Conservation (phyloP, 164 flowering plant genomes). For the Saururus chinensis region DNA sequence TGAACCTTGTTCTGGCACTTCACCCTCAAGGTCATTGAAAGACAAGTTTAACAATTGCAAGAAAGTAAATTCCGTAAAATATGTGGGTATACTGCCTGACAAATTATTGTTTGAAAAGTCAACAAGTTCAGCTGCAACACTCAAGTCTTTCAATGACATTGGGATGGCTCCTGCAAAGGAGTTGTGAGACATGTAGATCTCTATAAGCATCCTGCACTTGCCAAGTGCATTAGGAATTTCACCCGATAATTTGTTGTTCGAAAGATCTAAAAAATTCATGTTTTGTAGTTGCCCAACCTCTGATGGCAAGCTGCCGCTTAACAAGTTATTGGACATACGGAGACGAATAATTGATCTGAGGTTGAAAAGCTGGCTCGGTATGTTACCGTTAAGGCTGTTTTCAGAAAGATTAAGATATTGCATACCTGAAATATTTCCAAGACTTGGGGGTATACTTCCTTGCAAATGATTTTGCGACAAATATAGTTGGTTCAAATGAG, state of each 20-base stretch:
- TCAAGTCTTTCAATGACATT: not conserved
- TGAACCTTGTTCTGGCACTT: not conserved
- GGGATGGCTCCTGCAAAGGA: slow-evolving; percentile 8
- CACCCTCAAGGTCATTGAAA: slow-evolving; percentile 4
- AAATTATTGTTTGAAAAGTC: not conserved
- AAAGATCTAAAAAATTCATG: not conserved
- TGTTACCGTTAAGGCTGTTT: slow-evolving; percentile 10
- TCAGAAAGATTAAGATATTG: not conserved
- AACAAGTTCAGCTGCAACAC: not conserved
- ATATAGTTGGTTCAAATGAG: not conserved
- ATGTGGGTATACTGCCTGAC: slow-evolving; percentile 3
- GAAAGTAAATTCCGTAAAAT: not conserved
- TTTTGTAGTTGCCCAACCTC: not conserved
- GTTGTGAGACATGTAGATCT: slow-evolving; percentile 1
- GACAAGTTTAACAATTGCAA: slow-evolving; percentile 1
- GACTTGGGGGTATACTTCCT: slow-evolving; percentile 8
- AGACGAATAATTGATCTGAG: slow-evolving; percentile 5
- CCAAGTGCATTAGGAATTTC: slow-evolving; percentile 8
- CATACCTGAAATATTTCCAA: slow-evolving; percentile 8
- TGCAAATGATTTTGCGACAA: slow-evolving; percentile 6
- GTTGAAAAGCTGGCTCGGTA: slow-evolving; percentile 6
- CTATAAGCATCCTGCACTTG: not conserved
- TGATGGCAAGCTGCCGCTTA: slow-evolving; percentile 6
- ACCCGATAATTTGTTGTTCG: not conserved
- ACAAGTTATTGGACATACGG: slow-evolving; percentile 6